phyloP scores from a whole-genome alignment of 1,284 basidiomycete genomes.

The Leccinum ponderosum region DNA sequence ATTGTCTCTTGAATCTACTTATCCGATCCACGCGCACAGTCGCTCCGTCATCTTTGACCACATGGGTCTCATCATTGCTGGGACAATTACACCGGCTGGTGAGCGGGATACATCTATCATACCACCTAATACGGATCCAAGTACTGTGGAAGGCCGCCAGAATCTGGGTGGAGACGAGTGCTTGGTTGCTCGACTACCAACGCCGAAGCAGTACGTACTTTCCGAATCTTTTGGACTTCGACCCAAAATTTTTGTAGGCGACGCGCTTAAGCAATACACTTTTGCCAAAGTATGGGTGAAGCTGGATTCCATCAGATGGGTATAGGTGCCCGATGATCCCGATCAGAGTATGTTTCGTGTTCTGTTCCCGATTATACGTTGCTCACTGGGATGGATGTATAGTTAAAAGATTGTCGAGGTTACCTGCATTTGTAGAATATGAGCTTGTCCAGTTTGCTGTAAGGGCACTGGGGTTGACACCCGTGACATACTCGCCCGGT shows the following conservation, averaged over 20 bases:
- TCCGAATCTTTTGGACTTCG: background rate
- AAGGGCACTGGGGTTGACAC: slow-evolving; percentile 59
- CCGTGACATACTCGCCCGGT: slow-evolving; percentile 65
- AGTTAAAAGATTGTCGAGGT: slow-evolving; percentile 57
- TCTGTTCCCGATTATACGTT: background rate
- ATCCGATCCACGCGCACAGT: slow-evolving; percentile 26
- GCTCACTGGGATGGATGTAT: slow-evolving; percentile 9
- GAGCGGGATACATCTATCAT: slow-evolving; percentile 43
- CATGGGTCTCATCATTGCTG: slow-evolving; percentile 53
- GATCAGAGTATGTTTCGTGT: slow-evolving; percentile 59
- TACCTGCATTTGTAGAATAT: slow-evolving; percentile 40
- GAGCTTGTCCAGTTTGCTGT: slow-evolving; percentile 42
- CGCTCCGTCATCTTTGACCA: slow-evolving; percentile 53
- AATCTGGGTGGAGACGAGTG: slow-evolving; percentile 73
- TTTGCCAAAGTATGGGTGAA: slow-evolving; percentile 47
- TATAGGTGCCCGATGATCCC: slow-evolving; percentile 64
- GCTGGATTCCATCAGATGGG: slow-evolving; percentile 62
- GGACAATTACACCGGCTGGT: slow-evolving; percentile 26
- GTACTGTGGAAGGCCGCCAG: slow-evolving; percentile 41
- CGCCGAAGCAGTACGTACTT: slow-evolving; percentile 45
- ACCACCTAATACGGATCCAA: slow-evolving; percentile 55
- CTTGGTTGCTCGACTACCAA: slow-evolving; percentile 63
- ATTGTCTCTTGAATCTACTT: slow-evolving; percentile 10
- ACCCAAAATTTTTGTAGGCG: slow-evolving; percentile 26
- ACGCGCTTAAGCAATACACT: slow-evolving; percentile 43